Evolutionary conservation across 2,329 filamentous ascomycete species (phyloP), one percentile per base, ranked within the genome.

Genomic region (Cercospora sp.): DNA sequence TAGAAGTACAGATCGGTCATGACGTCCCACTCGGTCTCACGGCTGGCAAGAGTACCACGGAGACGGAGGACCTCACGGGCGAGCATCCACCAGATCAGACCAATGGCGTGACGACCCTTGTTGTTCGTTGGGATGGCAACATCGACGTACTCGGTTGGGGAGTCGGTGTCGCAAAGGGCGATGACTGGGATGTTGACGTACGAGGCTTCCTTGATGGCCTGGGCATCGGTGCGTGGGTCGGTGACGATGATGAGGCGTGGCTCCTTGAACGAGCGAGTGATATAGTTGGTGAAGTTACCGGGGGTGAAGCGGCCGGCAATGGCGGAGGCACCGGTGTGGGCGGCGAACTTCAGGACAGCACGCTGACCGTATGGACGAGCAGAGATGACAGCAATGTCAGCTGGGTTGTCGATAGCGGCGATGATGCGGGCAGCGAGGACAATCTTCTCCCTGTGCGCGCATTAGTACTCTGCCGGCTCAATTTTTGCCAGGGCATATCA

Each of bases 221-320:
- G 95, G 83, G 95, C 93, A 81, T 99, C 95, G 87, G 96, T 99
- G 86, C 96, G 94, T 79, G 95, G 95, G 85, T 99, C 95, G 86
- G 95, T 99, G 81, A 99, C 95, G 83, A 99, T 90, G 85, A 99
- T 98, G 81, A 99, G 89, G 84, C 96, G 96, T 82, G 95, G 95
- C 89, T 99, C 95, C 91, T 97, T 97, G 93, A 99, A 99, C 75
- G 95, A 98, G 81, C 95, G 94, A 85, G 96, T 99, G 91, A 99
- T 99, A 91, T 99, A 99, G 90, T 99, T 99, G 89, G 95, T 99
- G 91, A 99, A 99, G 85, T 94, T 97, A 92, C 95, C 95, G 83
- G 95, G 95, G 82, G 95, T 99, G 91, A 99, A 99, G 83, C 95
- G 95, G 87, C 95, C 95, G 80, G 95, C 96, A 81, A 99, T 99